Base-by-base conservation (phyloP, 2,329 filamentous ascomycete species). In the Exutisphaerella laricina region DNA sequence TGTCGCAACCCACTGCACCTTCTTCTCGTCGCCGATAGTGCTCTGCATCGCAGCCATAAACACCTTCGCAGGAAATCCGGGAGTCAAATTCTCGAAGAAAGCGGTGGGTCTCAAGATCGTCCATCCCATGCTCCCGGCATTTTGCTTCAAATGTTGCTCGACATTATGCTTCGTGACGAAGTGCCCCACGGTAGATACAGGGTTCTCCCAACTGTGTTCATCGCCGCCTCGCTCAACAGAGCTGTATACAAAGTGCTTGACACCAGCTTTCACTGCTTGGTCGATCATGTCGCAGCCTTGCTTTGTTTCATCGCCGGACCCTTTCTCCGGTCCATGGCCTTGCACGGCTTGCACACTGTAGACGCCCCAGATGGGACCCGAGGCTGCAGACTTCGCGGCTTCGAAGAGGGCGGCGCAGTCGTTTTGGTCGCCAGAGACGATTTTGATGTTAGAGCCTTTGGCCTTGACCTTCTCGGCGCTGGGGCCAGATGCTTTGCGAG, bases 161-260 rank as follows among this genome's bases (percentile, higher is more conserved):
- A 84, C 79, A 7, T 71, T 61, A 49, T 78, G 70, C 61, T 85
- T 85, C 52, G 51, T 56, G 29, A 49, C 44, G 46, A 61, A 85
- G 60, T 85, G 79, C 1, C 77, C 74, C 35, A 84, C 70, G 1
- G 69, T 60, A 1, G 79, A 82, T 14, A 28, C n/a, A 1, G 70
- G 64, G 50, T 72, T 74, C 10, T 73, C 68, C 61, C 73, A 73
- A 39, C 71, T 74, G 13, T 66, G 68, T 28, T 75, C 71, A 28
- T 60, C 59, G 33, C 80, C 80, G 31, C 79, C 78, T 20, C 80
- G 76, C 53, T 84, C 81, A 18, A 82, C 77, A 39, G 72, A 77
- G 38, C 70, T 74, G 63, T 82, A 84, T 25, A 85, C 74, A 53
- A 85, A 82, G 56, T 79, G 73, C 47, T 71, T 69, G 32, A 84